A percentile compares a stretch with the other conserved stretches of the same genome.
These are phyloP conservation scores for Oxytropis ochrocephala DNA, from an alignment of 306 rosid genomes.

Conservation along the genomic window DNA sequence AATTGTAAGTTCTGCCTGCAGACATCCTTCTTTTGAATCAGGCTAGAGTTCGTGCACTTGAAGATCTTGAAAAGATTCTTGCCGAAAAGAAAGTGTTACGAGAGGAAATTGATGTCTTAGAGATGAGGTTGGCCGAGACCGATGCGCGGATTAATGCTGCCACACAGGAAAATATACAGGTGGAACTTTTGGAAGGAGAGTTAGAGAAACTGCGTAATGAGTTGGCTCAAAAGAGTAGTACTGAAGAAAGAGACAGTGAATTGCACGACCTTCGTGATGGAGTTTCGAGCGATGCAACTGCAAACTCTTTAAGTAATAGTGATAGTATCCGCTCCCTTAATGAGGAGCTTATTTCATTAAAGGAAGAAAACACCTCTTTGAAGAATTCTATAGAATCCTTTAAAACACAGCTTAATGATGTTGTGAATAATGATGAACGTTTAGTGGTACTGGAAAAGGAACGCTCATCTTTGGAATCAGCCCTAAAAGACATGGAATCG, in stretches of 20 bases:
- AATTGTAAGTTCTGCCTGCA: conserved; percentile 26
- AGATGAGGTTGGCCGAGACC: conserved; percentile 69
- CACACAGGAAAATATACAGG: conserved; percentile 57
- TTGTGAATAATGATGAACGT: conserved; percentile 50
- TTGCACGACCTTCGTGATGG: conserved; percentile 22
- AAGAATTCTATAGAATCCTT: conserved; percentile 54
- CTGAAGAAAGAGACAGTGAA: conserved; percentile 33
- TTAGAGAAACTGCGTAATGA: conserved; percentile 49
- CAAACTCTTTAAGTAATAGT: conserved; percentile 10
- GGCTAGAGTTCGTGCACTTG: conserved; percentile 65
- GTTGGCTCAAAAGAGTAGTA: conserved; percentile 33
- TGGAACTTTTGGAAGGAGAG: conserved; percentile 60
- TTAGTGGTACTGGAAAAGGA: conserved; percentile 63
- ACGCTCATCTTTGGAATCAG: conserved; percentile 55
- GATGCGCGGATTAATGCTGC: conserved; percentile 59
- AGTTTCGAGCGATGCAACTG: conserved; percentile 18
- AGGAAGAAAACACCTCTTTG: conserved; percentile 58
- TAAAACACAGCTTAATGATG: conserved; percentile 43
- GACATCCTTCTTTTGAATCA: conserved; percentile 80
- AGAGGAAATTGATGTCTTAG: conserved; percentile 63
- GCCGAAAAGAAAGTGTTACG: conserved; percentile 72
- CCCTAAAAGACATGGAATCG: conserved; percentile 62
- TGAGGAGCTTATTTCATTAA: conserved; percentile 54
- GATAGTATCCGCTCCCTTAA: conserved; percentile 33
- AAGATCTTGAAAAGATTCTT: conserved; percentile 71